Conservation (phyloP, 1,284 basidiomycete genomes). For the Cryptococcus sp. region DNA sequence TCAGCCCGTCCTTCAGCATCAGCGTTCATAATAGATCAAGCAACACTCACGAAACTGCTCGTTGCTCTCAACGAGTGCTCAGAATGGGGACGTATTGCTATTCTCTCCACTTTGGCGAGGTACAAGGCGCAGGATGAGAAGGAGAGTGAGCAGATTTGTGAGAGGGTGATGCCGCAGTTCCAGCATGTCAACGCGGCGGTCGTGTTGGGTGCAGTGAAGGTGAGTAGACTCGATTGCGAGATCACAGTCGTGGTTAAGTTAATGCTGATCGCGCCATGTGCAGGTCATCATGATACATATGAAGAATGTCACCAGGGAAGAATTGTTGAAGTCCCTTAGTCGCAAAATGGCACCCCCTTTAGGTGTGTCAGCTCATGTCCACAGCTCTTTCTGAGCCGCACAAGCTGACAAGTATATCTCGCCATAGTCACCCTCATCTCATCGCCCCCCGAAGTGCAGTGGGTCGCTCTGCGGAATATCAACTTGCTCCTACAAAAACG, state of each 20-base stretch:
- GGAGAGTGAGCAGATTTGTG: constrained; percentile 98
- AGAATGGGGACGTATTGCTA: constrained; percentile 96
- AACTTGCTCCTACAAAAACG: constrained; percentile 93
- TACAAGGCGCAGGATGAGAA: constrained; percentile 83
- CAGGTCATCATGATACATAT: constrained; percentile 98
- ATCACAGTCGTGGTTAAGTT: background rate
- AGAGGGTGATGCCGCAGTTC: constrained; percentile 96
- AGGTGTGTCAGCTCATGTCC: constrained; percentile 47
- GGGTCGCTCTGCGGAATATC: constrained; percentile 95
- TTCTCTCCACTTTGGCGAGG: constrained; percentile 80
- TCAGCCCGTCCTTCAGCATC: constrained; percentile 59
- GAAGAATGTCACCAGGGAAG: constrained; percentile 77
- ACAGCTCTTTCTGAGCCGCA: background rate
- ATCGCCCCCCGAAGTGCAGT: constrained; percentile 97
- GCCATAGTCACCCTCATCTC: constrained; percentile 82
- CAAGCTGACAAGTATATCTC: constrained; percentile 1
- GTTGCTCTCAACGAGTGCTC: constrained; percentile 98
- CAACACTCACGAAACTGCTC: constrained; percentile 83
- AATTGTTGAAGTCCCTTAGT: constrained; percentile 81
- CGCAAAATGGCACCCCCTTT: constrained; percentile 98
- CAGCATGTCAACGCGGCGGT: constrained; percentile 96
- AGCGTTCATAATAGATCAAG: constrained; percentile 76
- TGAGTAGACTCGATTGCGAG: constrained; percentile 52
- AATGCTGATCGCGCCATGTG: background rate
- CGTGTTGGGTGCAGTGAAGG: constrained; percentile 92